These are phyloP conservation scores for Candida caryicola DNA, from an alignment of 805 yeast species.

Conservation along the genomic window DNA sequence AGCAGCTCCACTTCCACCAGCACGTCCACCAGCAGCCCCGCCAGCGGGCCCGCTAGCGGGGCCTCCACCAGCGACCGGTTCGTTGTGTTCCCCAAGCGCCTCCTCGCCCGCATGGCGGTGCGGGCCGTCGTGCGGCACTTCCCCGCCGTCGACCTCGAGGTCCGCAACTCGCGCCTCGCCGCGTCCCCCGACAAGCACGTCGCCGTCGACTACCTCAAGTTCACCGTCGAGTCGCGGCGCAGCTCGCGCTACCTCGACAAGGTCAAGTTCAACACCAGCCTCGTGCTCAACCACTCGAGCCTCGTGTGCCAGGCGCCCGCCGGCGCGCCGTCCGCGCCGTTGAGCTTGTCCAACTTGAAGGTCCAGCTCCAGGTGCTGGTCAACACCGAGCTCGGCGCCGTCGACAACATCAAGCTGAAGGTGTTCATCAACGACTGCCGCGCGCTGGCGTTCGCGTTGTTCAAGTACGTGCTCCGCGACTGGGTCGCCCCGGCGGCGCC, in stretches of 20 bases:
- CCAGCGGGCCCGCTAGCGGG: neutral
- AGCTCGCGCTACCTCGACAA: slow-evolving; percentile 15
- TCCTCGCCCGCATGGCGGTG: slow-evolving; percentile 8
- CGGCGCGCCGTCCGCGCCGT: slow-evolving; percentile 3
- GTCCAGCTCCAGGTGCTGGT: slow-evolving; percentile 15
- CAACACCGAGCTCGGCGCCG: slow-evolving; percentile 15
- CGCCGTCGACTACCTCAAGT: slow-evolving; percentile 19
- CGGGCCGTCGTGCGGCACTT: slow-evolving; percentile 15
- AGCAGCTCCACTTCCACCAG: neutral
- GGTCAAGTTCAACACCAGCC: slow-evolving; percentile 16
- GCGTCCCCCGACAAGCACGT: slow-evolving; percentile 3
- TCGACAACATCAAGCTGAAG: slow-evolving; percentile 18
- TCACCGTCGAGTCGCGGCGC: slow-evolving; percentile 18
- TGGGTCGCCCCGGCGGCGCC: slow-evolving; percentile 3
- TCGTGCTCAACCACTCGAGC: slow-evolving; percentile 12
- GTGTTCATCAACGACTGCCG: slow-evolving; percentile 22
- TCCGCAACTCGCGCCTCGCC: slow-evolving; percentile 11
- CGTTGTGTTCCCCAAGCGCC: slow-evolving; percentile 17
- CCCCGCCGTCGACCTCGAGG: slow-evolving; percentile 24
- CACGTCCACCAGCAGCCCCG: neutral
- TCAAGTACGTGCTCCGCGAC: slow-evolving; percentile 15
- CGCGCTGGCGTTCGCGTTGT: slow-evolving; percentile 19
- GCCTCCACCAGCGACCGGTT: slow-evolving; percentile 2
- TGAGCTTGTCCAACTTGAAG: slow-evolving; percentile 9
- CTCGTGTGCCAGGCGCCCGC: slow-evolving; percentile 9